A percentile compares a stretch with the other conserved stretches of the same genome.
Conservation (phyloP, 169 alveolate species). For the Plasmodium gonderi region DNA sequence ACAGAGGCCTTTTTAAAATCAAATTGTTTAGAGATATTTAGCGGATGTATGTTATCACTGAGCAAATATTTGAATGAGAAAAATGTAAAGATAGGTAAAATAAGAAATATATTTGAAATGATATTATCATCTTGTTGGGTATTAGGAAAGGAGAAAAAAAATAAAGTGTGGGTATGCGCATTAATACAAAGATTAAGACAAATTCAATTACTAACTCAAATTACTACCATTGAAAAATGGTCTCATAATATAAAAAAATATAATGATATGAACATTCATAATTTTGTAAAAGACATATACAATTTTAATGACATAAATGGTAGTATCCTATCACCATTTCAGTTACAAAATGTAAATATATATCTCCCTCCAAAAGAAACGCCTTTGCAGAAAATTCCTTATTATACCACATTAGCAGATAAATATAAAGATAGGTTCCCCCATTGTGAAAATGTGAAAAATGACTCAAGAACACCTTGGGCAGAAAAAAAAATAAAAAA, state of each 20-base stretch:
- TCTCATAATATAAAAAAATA: conserved; percentile 55
- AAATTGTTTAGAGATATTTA: conserved; percentile 45
- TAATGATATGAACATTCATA: conserved; percentile 39
- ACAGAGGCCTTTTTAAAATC: conserved; percentile 66
- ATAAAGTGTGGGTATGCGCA: conserved; percentile 64
- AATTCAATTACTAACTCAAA: conserved; percentile 48
- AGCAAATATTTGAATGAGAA: conserved; percentile 41
- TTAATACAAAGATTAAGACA: conserved; percentile 69
- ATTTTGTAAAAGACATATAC: conserved; percentile 62
- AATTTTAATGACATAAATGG: conserved; percentile 62
- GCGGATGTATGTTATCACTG: conserved; percentile 57
- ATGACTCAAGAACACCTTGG: neutral
- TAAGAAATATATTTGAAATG: conserved; percentile 45
- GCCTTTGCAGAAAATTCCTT: conserved; percentile 9
- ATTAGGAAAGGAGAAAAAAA: conserved; percentile 52
- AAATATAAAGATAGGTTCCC: conserved; percentile 17
- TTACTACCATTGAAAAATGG: conserved; percentile 62
- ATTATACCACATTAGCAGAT: conserved; percentile 36
- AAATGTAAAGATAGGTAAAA: conserved; percentile 27
- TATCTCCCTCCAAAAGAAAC: conserved; percentile 41
- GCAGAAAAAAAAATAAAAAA: neutral
- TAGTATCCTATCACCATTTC: conserved; percentile 50
- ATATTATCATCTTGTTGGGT: conserved; percentile 65
- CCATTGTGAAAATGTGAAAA: neutral
- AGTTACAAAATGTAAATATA: conserved; percentile 31